A percentile compares a stretch with the other conserved stretches of the same genome.
These are phyloP conservation scores for Boletus rubescentipes DNA, from an alignment of 768 basidiomycete species.

Conservation along the genomic window DNA sequence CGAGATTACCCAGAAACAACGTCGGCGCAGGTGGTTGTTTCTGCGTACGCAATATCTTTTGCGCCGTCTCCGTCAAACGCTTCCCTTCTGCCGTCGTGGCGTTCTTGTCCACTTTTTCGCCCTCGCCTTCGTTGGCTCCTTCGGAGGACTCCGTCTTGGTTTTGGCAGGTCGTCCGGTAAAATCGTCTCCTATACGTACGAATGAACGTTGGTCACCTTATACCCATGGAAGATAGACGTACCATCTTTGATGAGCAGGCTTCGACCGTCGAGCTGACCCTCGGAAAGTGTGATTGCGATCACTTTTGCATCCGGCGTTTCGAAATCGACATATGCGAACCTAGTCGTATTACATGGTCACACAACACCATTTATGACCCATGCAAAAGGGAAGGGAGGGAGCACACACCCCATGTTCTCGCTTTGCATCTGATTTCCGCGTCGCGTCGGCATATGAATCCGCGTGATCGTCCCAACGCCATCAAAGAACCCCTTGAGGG, in stretches of 20 bases:
- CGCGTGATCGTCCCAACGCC: constrained; percentile 74
- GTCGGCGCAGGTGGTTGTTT: constrained; percentile 84
- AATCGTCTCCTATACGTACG: constrained; percentile 60
- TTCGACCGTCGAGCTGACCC: constrained; percentile 76
- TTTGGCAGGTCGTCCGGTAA: constrained; percentile 60
- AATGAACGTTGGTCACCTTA: not conserved
- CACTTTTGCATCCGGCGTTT: constrained; percentile 67
- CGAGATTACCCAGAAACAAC: constrained; percentile 90
- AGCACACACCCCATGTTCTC: constrained; percentile 78
- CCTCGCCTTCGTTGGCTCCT: constrained; percentile 22
- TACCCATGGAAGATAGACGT: constrained; percentile 13
- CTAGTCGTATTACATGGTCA: constrained; percentile 39
- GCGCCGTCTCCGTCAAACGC: constrained; percentile 62
- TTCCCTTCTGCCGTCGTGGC: constrained; percentile 29
- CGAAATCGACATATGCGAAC: constrained; percentile 96
- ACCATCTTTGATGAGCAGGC: constrained; percentile 93
- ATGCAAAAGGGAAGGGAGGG: not conserved
- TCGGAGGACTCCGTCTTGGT: constrained; percentile 36
- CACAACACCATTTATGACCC: not conserved
- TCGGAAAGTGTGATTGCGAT: constrained; percentile 83
- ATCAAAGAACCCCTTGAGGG: constrained; percentile 70
- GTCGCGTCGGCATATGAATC: constrained; percentile 84
- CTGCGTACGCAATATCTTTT: constrained; percentile 73
- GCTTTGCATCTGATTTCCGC: constrained; percentile 47
- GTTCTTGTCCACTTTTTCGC: constrained; percentile 21